Evolutionary conservation across 2,329 filamentous ascomycete species (phyloP).

Genomic region (Fusarium secorum): DNA sequence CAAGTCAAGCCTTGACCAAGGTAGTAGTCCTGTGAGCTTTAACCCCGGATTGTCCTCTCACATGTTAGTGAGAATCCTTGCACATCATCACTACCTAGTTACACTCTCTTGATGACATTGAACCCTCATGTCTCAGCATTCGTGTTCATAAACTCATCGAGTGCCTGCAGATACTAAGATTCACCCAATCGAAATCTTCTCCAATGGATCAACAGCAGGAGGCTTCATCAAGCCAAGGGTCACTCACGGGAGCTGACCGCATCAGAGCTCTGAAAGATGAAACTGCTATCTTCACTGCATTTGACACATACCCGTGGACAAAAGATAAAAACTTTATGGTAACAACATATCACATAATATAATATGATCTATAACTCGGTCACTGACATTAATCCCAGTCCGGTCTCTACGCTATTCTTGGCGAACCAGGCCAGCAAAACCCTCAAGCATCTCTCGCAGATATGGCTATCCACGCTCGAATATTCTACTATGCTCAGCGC

Average conservation of each 20-base stretch:
- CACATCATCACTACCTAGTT: background rate
- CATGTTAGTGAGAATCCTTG: slow-evolving; percentile 31
- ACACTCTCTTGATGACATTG: slow-evolving; percentile 1
- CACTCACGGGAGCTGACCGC: slow-evolving; percentile 46
- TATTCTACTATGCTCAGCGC: slow-evolving; percentile 69
- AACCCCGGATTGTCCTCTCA: slow-evolving; percentile 32
- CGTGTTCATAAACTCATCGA: slow-evolving; percentile 3
- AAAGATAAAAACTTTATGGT: slow-evolving; percentile 74
- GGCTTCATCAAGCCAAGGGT: slow-evolving; percentile 21
- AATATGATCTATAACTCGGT: background rate
- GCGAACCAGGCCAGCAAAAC: slow-evolving; percentile 54
- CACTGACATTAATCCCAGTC: slow-evolving; percentile 48
- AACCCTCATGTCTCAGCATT: background rate
- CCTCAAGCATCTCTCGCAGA: slow-evolving; percentile 59
- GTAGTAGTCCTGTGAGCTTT: slow-evolving; percentile 4
- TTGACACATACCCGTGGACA: slow-evolving; percentile 73
- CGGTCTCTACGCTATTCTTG: slow-evolving; percentile 71
- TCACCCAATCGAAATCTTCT: background rate
- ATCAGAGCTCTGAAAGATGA: slow-evolving; percentile 52
- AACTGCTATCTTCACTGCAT: slow-evolving; percentile 62
- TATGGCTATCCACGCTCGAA: slow-evolving; percentile 72
- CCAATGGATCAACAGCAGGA: slow-evolving; percentile 25
- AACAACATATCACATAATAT: slow-evolving; percentile 9
- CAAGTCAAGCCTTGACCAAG: slow-evolving; percentile 1
- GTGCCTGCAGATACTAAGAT: background rate